A percentile compares a stretch with the other conserved stretches of the same genome.
Evolutionary conservation across 331 rosid genomes (phyloP).

Genomic region (Pyracantha coccinea): DNA sequence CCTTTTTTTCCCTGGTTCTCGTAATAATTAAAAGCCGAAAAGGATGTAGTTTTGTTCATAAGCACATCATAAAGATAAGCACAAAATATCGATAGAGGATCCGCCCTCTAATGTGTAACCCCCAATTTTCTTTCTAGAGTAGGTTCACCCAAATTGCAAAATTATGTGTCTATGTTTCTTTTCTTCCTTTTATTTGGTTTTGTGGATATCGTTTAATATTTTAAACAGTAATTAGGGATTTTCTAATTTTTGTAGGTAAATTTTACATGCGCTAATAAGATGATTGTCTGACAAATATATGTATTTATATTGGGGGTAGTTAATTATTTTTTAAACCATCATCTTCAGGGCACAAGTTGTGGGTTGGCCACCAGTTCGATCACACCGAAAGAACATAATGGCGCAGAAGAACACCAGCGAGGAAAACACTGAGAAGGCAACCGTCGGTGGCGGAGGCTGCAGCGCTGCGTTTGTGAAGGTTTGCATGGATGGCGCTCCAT

Average conservation of each 20-base stretch:
- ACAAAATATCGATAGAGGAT: too few relatives aligned
- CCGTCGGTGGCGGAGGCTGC: background rate
- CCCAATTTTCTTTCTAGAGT: too few relatives aligned
- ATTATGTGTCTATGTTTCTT: background rate
- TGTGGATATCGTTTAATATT: background rate
- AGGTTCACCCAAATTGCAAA: too few relatives aligned
- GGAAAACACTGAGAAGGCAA: conserved; percentile 26
- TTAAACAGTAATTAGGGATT: background rate
- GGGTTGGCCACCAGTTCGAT: conserved; percentile 99
- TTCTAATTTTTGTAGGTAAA: background rate
- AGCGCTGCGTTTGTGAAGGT: conserved; percentile 69
- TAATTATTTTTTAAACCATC: background rate
- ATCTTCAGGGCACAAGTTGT: conserved; percentile 81
- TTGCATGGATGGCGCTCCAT: conserved; percentile 97
- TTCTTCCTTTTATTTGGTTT: background rate
- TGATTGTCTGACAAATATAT: background rate
- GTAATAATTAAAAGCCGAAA: background rate
- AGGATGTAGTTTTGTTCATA: too few relatives aligned
- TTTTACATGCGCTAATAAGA: background rate
- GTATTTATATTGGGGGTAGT: too few relatives aligned
- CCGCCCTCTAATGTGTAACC: too few relatives aligned
- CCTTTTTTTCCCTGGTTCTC: background rate
- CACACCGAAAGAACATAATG: conserved; percentile 86
- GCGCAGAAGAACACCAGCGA: conserved; percentile 44
- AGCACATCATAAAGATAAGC: too few relatives aligned